These are phyloP conservation scores for Pleodorina starrii DNA, from an alignment of 139 green algal species.

Conservation along the genomic window DNA sequence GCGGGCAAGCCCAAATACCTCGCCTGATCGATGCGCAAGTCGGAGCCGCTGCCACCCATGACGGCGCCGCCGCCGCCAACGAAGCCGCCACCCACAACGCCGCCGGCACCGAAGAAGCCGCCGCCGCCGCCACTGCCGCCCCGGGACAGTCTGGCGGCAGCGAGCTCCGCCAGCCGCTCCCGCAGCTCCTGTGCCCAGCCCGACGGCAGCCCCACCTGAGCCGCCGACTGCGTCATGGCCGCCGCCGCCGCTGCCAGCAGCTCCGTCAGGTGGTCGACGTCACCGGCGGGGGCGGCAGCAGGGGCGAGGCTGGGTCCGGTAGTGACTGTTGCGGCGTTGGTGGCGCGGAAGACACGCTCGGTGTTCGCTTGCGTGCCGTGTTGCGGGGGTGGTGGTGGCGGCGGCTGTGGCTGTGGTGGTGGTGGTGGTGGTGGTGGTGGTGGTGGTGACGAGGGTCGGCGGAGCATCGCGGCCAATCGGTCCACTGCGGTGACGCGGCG, in stretches of 20 bases:
- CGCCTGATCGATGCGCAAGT: not conserved
- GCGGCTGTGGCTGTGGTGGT: not conserved
- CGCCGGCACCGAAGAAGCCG: not conserved
- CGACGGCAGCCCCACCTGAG: not conserved
- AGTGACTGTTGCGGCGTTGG: not conserved
- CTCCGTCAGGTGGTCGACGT: not conserved
- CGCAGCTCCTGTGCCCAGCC: constrained; percentile 6
- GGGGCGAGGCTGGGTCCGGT: not conserved
- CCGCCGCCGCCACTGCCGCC: not conserved
- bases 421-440: not conserved
- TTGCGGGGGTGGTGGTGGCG: too few relatives aligned
- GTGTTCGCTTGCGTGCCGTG: too few relatives aligned
- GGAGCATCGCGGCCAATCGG: not conserved
- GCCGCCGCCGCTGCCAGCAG: not conserved
- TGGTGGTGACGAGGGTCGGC: not conserved
- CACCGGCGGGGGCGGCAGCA: not conserved
- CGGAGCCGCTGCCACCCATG: not conserved
- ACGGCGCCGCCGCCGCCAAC: not conserved
- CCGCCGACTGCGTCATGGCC: not conserved
- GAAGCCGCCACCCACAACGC: too few relatives aligned
- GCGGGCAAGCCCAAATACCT: not conserved
- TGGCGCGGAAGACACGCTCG: too few relatives aligned
- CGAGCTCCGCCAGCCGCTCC: not conserved
- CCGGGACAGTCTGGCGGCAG: too few relatives aligned
- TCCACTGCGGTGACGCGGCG: not conserved